phyloP scores from a whole-genome alignment of 768 basidiomycete species.

The Boletus subparvulus region DNA sequence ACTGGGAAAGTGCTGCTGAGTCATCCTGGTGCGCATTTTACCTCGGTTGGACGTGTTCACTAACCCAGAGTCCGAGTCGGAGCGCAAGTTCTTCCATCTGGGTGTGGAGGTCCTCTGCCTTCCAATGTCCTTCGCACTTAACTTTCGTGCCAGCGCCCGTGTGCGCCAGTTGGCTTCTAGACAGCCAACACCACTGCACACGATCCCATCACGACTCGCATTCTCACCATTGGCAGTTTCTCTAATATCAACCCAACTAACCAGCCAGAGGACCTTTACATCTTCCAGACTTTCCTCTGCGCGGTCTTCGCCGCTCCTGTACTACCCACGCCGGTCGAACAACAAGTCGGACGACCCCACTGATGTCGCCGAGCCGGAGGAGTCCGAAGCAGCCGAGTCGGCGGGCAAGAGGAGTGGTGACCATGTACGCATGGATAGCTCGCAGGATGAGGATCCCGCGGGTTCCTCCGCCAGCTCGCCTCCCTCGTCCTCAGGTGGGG shows the following conservation, averaged over 20 bases:
- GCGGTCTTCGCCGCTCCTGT: slow-evolving; percentile 32
- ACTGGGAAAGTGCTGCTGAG: slow-evolving; percentile 12
- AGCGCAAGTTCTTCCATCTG: neutral
- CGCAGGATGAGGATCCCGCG: slow-evolving; percentile 33
- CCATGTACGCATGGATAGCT: slow-evolving; percentile 21
- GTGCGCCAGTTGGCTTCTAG: slow-evolving; percentile 12
- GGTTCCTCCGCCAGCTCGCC: slow-evolving; percentile 34
- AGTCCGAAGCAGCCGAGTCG: slow-evolving; percentile 27
- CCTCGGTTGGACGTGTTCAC: neutral
- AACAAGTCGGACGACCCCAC: slow-evolving; percentile 30
- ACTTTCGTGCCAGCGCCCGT: slow-evolving; percentile 14
- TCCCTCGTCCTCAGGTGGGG: slow-evolving; percentile 42
- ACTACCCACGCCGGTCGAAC: slow-evolving; percentile 42
- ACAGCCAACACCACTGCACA: slow-evolving; percentile 8
- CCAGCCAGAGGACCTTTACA: slow-evolving; percentile 26
- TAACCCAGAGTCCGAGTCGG: too few relatives aligned
- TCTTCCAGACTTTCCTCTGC: slow-evolving; percentile 24
- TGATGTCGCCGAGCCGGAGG: slow-evolving; percentile 25
- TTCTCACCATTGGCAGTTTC: neutral
- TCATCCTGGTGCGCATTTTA: slow-evolving; percentile 13
- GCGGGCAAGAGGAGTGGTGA: slow-evolving; percentile 13
- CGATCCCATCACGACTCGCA: slow-evolving; percentile 11
- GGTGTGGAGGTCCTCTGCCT: slow-evolving; percentile 19
- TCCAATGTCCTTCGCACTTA: slow-evolving; percentile 26
- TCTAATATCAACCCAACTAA: slow-evolving; percentile 7